A percentile compares a stretch with the other conserved stretches of the same genome.
These are phyloP conservation scores for Boletus rubescentipes DNA, from an alignment of 768 basidiomycete species.

Conservation along the genomic window DNA sequence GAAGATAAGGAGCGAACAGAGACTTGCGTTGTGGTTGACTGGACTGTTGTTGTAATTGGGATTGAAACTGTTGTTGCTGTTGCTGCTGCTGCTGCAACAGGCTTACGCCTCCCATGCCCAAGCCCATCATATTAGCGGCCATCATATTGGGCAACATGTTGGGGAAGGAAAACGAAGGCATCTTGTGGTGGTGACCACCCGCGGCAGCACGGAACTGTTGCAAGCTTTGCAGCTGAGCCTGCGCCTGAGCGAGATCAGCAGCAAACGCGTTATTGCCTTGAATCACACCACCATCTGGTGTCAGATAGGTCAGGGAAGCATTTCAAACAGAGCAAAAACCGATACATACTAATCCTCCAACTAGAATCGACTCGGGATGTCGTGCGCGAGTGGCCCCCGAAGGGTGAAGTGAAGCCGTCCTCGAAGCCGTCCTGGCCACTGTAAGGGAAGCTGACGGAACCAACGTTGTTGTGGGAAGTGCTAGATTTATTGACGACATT, in stretches of 20 bases:
- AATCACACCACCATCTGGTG: conserved; percentile 71
- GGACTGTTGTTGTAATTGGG: conserved; percentile 91
- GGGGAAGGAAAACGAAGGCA: conserved; percentile 96
- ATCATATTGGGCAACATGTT: conserved; percentile 98
- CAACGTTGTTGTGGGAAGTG: conserved; percentile 42
- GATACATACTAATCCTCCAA: conserved; percentile 82
- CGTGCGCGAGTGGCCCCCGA: conserved; percentile 73
- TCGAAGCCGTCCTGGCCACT: conserved; percentile 68
- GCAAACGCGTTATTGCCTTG: conserved; percentile 64
- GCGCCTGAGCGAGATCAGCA: conserved; percentile 92
- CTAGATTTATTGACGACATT: conserved; percentile 82
- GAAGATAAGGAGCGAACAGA: conserved; percentile 96
- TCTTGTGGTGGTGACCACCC: conserved; percentile 93
- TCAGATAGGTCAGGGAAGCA: conserved; percentile 10
- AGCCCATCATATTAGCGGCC: conserved; percentile 95
- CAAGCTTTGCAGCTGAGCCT: conserved; percentile 93
- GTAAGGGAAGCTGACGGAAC: conserved; percentile 52
- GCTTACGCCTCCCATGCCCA: conserved; percentile 79
- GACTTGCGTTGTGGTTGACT: conserved; percentile 95
- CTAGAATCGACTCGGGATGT: conserved; percentile 76
- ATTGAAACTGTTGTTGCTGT: conserved; percentile 72
- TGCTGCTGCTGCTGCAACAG: conserved; percentile 91
- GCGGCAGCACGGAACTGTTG: conserved; percentile 96
- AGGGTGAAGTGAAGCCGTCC: conserved; percentile 68
- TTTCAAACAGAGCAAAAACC: background rate